These are phyloP conservation scores for Didymella glomerata DNA, from an alignment of 2,329 filamentous ascomycete genomes.

Conservation along the genomic window DNA sequence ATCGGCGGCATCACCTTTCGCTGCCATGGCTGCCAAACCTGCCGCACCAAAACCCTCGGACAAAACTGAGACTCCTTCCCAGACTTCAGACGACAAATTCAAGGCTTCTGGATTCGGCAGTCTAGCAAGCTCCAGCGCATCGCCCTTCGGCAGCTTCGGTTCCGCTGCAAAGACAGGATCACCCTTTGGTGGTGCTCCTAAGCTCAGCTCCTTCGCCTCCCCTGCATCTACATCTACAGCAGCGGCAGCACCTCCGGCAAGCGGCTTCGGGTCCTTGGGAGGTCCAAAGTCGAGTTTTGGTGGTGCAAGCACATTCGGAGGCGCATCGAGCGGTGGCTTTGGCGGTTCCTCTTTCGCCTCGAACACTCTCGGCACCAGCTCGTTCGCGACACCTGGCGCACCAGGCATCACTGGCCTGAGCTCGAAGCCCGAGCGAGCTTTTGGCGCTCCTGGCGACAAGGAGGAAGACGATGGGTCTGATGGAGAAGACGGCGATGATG, in stretches of 20 bases:
- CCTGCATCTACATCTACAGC: constrained; percentile 30
- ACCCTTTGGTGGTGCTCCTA: constrained; percentile 49
- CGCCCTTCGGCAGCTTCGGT: constrained; percentile 46
- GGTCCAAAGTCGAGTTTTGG: constrained; percentile 46
- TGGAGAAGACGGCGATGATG: constrained; percentile 59
- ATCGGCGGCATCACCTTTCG: constrained; percentile 59
- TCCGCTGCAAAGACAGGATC: constrained; percentile 32
- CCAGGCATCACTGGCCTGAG: constrained; percentile 57
- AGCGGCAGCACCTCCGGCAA: constrained; percentile 17
- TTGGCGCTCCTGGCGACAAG: constrained; percentile 73
- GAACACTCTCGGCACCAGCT: constrained; percentile 60
- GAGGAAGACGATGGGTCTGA: constrained; percentile 59
- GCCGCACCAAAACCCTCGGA: constrained; percentile 36
- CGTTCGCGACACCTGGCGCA: constrained; percentile 72
- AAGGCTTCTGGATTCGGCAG: constrained; percentile 57
- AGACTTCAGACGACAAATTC: constrained; percentile 61
- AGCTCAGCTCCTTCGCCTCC: constrained; percentile 40
- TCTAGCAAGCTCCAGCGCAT: constrained; percentile 50
- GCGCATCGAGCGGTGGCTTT: constrained; percentile 50
- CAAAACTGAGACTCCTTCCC: constrained; percentile 36
- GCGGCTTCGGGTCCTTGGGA: constrained; percentile 48
- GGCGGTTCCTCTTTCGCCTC: constrained; percentile 31
- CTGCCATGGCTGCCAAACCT: constrained; percentile 52
- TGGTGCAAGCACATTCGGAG: constrained; percentile 53
- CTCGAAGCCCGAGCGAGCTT: constrained; percentile 73